Evolutionary conservation across 768 basidiomycete species (phyloP).

Genomic region (Amanita brunnescens): DNA sequence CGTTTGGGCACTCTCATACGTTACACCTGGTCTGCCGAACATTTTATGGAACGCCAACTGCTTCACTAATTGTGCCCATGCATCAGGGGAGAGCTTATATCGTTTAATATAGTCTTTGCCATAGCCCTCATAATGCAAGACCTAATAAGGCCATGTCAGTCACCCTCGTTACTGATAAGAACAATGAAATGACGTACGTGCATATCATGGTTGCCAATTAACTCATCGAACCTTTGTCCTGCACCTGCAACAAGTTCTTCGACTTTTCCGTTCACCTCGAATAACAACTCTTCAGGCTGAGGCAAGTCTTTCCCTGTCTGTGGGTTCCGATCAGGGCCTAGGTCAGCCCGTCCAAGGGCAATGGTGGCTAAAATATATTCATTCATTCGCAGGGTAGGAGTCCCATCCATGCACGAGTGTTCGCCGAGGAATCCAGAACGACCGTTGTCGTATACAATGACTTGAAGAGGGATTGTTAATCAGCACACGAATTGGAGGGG

Average conservation of each 20-base stretch:
- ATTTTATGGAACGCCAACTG: conserved; percentile 94
- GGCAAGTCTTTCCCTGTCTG: conserved; percentile 33
- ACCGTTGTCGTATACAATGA: conserved; percentile 92
- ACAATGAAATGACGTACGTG: conserved; percentile 34
- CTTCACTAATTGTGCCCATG: conserved; percentile 92
- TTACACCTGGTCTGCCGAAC: conserved; percentile 61
- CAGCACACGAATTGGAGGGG: neutral
- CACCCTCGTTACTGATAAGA: neutral
- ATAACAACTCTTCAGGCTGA: conserved; percentile 57
- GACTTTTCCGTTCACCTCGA: conserved; percentile 53
- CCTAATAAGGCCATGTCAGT: conserved; percentile 27
- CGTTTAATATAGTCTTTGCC: conserved; percentile 84
- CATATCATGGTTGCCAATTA: conserved; percentile 74
- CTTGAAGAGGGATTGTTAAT: conserved; percentile 28
- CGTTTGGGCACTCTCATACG: conserved; percentile 94
- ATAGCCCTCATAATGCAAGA: conserved; percentile 80
- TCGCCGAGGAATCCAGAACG: conserved; percentile 90
- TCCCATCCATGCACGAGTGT: conserved; percentile 90
- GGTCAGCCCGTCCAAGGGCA: conserved; percentile 62
- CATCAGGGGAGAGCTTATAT: conserved; percentile 81
- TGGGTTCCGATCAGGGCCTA: conserved; percentile 42
- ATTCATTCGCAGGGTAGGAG: conserved; percentile 90
- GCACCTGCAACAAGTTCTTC: conserved; percentile 46
- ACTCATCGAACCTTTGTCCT: conserved; percentile 60
- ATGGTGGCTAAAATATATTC: conserved; percentile 84